phyloP scores from a whole-genome alignment of 306 rosid genomes.

The Cyclanthera cordifolia region DNA sequence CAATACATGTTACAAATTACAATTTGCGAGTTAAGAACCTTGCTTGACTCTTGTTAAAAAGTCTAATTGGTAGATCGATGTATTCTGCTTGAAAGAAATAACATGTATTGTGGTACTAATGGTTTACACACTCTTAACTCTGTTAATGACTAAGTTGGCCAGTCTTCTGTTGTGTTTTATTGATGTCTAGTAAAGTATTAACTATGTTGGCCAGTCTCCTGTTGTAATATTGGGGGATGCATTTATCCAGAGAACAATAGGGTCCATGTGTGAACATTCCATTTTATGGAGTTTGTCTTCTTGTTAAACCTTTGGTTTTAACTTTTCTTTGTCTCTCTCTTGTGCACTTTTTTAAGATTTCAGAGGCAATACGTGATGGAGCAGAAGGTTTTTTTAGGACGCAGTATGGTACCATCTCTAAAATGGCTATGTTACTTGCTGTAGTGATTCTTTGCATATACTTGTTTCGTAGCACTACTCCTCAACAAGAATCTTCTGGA shows the following conservation, averaged over 20 bases:
- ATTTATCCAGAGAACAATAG: not conserved
- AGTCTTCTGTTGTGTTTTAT: not conserved
- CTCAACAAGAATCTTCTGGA: slow-evolving; percentile 87
- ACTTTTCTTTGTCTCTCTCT: slow-evolving; percentile 19
- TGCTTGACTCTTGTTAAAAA: no score
- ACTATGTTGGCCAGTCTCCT: not conserved
- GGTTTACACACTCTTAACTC: not conserved
- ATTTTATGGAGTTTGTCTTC: slow-evolving; percentile 21
- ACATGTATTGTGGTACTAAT: not conserved
- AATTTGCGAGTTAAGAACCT: no score
- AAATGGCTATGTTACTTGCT: slow-evolving; percentile 91
- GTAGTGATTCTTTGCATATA: slow-evolving; percentile 72
- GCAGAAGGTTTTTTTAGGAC: slow-evolving; percentile 98
- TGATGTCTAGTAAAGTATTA: not conserved
- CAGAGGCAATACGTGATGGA: slow-evolving; percentile 98
- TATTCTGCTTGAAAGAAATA: not conserved
- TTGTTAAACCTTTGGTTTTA: slow-evolving; percentile 11
- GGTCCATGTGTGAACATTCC: not conserved
- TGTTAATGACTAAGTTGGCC: not conserved
- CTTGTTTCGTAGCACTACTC: slow-evolving; percentile 74
- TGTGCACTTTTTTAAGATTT: slow-evolving; percentile 43
- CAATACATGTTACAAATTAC: no score
- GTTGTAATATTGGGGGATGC: not conserved
- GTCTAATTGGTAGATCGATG: not conserved
- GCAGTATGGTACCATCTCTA: slow-evolving; percentile 92